phyloP scores from a whole-genome alignment of 257 asterid genomes.

The Striga asiatica region DNA sequence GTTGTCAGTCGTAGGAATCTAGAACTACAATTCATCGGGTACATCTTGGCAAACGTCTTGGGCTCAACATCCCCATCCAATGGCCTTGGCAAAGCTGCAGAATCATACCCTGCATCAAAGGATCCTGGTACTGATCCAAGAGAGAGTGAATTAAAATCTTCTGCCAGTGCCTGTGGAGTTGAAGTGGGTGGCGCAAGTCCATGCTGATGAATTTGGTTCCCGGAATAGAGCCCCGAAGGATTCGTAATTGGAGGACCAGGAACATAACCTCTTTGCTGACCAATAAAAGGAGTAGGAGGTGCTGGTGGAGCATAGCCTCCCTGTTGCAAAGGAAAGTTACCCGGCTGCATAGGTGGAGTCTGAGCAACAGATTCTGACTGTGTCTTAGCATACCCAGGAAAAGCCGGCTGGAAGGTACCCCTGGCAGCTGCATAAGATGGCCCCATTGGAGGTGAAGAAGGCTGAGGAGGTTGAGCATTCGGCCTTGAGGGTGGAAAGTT shows the following conservation, averaged over 20 bases:
- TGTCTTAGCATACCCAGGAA: conserved; percentile 55
- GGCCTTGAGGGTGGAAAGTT: conserved; percentile 33
- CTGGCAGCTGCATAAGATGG: conserved; percentile 42
- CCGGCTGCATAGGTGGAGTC: conserved; percentile 38
- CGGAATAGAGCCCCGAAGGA: conserved; percentile 30
- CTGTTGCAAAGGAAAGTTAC: conserved; percentile 40
- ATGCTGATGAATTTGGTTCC: conserved; percentile 40
- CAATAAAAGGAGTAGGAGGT: conserved; percentile 29
- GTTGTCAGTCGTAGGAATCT: conserved; percentile 63
- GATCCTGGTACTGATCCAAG: conserved; percentile 85
- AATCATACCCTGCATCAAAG: conserved; percentile 64
- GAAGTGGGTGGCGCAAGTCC: conserved; percentile 45
- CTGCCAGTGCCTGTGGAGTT: conserved; percentile 44
- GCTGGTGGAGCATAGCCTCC: conserved; percentile 48
- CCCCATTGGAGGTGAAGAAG: conserved; percentile 47
- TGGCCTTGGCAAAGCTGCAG: conserved; percentile 77
- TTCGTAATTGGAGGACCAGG: conserved; percentile 41
- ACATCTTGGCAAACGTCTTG: conserved; percentile 41
- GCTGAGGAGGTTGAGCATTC: conserved; percentile 52
- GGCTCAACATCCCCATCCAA: conserved; percentile 74
- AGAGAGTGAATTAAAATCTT: conserved; percentile 72
- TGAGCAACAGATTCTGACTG: conserved; percentile 44
- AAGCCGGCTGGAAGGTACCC: conserved; percentile 44
- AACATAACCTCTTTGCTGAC: conserved; percentile 53
- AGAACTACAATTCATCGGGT: conserved; percentile 68